A percentile compares a stretch with the other conserved stretches of the same genome.
These are phyloP conservation scores for Turritis glabra DNA, from an alignment of 345 rosid species.

Conservation along the genomic window DNA sequence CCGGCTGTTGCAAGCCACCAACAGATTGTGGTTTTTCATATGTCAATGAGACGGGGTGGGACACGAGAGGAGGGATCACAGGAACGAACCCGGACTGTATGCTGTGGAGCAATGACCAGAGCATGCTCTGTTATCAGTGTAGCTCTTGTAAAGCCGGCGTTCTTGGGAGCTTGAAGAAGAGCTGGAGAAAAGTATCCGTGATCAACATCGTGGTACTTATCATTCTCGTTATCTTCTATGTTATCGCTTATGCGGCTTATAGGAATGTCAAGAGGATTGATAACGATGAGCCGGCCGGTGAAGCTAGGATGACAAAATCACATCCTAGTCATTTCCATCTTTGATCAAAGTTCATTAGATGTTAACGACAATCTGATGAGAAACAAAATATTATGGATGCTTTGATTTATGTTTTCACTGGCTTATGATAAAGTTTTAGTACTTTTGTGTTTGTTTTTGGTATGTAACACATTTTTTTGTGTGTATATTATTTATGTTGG, in stretches of 20 bases:
- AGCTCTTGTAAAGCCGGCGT: slow-evolving; percentile 93
- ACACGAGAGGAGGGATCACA: slow-evolving; percentile 41
- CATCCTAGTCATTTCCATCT: slow-evolving; percentile 71
- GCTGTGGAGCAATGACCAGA: slow-evolving; percentile 75
- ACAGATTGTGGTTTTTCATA: slow-evolving; percentile 71
- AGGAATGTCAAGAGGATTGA: slow-evolving; percentile 84
- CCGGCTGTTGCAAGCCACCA: slow-evolving; percentile 98
- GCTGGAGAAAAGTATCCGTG: slow-evolving; percentile 96
- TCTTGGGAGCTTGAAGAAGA: slow-evolving; percentile 82
- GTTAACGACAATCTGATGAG: neutral
- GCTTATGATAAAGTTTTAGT: slow-evolving; percentile 9
- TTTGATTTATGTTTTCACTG: slow-evolving; percentile 16
- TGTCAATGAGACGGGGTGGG: slow-evolving; percentile 77
- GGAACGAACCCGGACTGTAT: slow-evolving; percentile 58
- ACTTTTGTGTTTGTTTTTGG: slow-evolving; percentile 2
- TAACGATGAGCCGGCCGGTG: slow-evolving; percentile 78
- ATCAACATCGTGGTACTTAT: slow-evolving; percentile 79
- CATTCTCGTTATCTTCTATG: slow-evolving; percentile 77
- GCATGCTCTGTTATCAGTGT: slow-evolving; percentile 69
- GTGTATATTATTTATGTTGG: slow-evolving; percentile 7
- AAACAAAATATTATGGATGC: neutral
- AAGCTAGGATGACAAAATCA: slow-evolving; percentile 83
- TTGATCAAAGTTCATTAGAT: slow-evolving; percentile 32
- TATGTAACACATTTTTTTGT: slow-evolving; percentile 12
- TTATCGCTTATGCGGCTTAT: slow-evolving; percentile 76